phyloP scores from a whole-genome alignment of 2,329 filamentous ascomycete genomes.

The Chaetomiaceae sp. region DNA sequence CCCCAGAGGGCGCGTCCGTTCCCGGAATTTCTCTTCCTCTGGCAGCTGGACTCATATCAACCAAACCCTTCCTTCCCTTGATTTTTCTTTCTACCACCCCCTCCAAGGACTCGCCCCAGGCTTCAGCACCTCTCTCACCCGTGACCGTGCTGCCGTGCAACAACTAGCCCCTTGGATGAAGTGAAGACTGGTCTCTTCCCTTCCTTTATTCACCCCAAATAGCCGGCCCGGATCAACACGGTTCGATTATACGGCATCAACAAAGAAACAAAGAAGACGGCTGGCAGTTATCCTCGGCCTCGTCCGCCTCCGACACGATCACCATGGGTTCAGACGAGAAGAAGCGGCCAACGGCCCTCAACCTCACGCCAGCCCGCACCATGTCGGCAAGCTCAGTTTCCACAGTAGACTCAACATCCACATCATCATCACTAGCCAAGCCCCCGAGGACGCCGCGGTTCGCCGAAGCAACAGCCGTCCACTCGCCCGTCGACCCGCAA shows the following conservation, averaged over 20 bases:
- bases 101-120: slow-evolving; percentile 23
- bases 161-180: slow-evolving; percentile 13
- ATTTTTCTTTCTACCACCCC: slow-evolving; percentile 32
- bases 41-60: slow-evolving; percentile 53
- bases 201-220: slow-evolving; percentile 25
- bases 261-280: slow-evolving; percentile 8
- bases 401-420: slow-evolving; percentile 48
- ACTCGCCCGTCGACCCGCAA: slow-evolving; percentile 65
- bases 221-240: no score
- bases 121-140: slow-evolving; percentile 7
- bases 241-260: no score
- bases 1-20: slow-evolving; percentile 36
- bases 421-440: slow-evolving; percentile 53
- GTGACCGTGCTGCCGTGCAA: slow-evolving; percentile 18
- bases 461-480: slow-evolving; percentile 72
- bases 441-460: slow-evolving; percentile 72
- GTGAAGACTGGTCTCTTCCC: slow-evolving; percentile 35
- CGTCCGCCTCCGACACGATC: slow-evolving; percentile 24
- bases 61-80: slow-evolving; percentile 28
- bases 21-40: slow-evolving; percentile 37
- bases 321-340: slow-evolving; percentile 42
- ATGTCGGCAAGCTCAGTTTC: slow-evolving; percentile 29
- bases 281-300: slow-evolving; percentile 31
- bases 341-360: slow-evolving; percentile 53
- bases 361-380: slow-evolving; percentile 46